Evolutionary conservation across 2,329 filamentous ascomycete genomes (phyloP), one percentile per base, ranked within the genome.

Genomic region (Cladosporium phlei): DNA sequence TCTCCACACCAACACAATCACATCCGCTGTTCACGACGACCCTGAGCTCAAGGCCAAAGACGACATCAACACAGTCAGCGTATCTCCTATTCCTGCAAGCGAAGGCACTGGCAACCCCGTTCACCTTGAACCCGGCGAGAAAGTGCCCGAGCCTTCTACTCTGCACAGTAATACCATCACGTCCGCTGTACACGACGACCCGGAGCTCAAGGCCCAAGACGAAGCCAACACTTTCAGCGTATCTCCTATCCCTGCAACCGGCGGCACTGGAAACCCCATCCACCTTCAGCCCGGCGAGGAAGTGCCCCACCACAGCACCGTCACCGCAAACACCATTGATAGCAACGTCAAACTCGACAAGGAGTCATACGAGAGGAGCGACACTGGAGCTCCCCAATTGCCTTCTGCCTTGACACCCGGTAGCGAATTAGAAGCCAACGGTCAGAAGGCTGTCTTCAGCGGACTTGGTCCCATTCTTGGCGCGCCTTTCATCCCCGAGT

Each of bases 361-460:
- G 66, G 86, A 82, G 56, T 91, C 88, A 1, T 97, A 96, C 67
- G 85, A 94, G 66, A 86, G 86, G 66, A 82, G 83, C 53, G 85
- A 85, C 60, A 77, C 82, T 48, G 59, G 61, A 20, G 66, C 69
- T 49, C 66, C 66, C 27, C 55, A 72, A 25, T 61, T 75, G 10
- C 66, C 70, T 21, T 66, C 74, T n/a, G 69, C 72, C 19, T 61
- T 70, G n/a, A 71, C 69, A 33, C 66, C 70, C 32, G 62, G 66
- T 17, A 63, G 66, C 34, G 69, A 74, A 49, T 63, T 61, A 38
- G 68, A 71, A 32, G 56, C 60, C 1, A 51, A 54, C 10, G 55
- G 55, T n/a, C 9, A 17, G 16, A 66, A 65, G 47, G 65, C 66
- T 46, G 69, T 73, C 59, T 72, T 74, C 53, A 65, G 59, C 54